phyloP scores from a whole-genome alignment of 768 basidiomycete species.

The Chalciporus piperatus region DNA sequence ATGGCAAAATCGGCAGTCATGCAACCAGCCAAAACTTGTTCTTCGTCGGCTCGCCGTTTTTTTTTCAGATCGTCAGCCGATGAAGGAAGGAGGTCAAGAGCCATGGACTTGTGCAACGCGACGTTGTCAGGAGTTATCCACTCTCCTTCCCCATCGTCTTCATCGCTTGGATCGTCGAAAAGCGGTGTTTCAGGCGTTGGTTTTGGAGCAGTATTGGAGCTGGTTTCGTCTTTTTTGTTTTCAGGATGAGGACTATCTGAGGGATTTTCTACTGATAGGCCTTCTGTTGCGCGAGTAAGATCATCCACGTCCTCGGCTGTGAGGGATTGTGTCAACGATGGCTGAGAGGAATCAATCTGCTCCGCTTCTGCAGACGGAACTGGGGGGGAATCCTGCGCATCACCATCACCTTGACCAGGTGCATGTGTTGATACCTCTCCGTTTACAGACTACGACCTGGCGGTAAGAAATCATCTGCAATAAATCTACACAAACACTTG shows the following conservation, averaged over 20 bases:
- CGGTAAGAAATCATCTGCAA: not conserved
- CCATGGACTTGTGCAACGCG: slow-evolving; percentile 79
- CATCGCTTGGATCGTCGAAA: slow-evolving; percentile 72
- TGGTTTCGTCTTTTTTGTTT: slow-evolving; percentile 32
- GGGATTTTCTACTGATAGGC: slow-evolving; percentile 14
- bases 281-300: slow-evolving; percentile 9
- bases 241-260: slow-evolving; percentile 4
- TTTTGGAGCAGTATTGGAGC: slow-evolving; percentile 1
- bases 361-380: not conserved
- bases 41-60: slow-evolving; percentile 36
- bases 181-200: slow-evolving; percentile 34
- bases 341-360: slow-evolving; percentile 1
- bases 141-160: slow-evolving; percentile 85
- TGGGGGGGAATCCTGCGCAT: slow-evolving; percentile 1
- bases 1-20: slow-evolving; percentile 99
- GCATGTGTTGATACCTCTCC: not conserved
- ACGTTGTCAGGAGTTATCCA: slow-evolving; percentile 97
- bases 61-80: slow-evolving; percentile 31
- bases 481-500: slow-evolving; percentile 14
- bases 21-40: slow-evolving; percentile 68
- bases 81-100: slow-evolving; percentile 76
- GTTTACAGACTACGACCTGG: slow-evolving; percentile 6
- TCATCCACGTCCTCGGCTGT: slow-evolving; percentile 2
- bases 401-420: slow-evolving; percentile 5
- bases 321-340: not conserved